Base-by-base conservation (phyloP, 164 flowering plant species). In the Vitis labrusca region DNA sequence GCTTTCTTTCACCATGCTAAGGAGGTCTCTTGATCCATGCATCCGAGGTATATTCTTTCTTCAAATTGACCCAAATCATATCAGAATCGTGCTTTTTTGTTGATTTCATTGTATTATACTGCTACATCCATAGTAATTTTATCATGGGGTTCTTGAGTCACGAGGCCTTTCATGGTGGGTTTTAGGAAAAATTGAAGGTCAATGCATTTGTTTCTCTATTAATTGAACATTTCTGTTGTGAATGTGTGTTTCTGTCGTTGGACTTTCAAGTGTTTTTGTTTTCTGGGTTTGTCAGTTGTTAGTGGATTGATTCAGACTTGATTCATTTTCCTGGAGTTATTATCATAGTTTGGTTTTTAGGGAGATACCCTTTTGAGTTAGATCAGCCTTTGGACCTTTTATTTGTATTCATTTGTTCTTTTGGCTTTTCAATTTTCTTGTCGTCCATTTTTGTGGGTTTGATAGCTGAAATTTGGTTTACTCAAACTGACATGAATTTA, bases 1-100 rank as follows among this genome's bases (percentile, higher is more conserved):
- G 98, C 98, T 72, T 93, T 93, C 82, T 63, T 86, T 16, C 80
- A 82, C 69, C 82, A 86, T 70, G 91, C 83, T 66, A 87, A 76
- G 79, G 74, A 74, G 16, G 80, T 68, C 19, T 86, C 88, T 50
- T 85, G 64, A 74, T 57, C 47, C 12, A 9, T 19, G 59, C 58
- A 54, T 66, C 19, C 61, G 56, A 9, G 56, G 61, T 55, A 50
- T 54, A 57, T 30, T 60, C 3, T 50, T 51, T 47, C 70, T 67
- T 5, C 53, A 57, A 50, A 67, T 59, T 6, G 55, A 53, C 32
- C 69, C 69, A 29, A 37, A 53, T 37, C 44, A 14, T 53, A 12
- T 53, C n/a, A 13, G 6, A 13, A 13, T 53, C 16, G 59, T 55
- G 7, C 4, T 37, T 3, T 37, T 32, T 61, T n/a, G n/a, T 30